Base-by-base conservation (phyloP, 768 basidiomycete species). In the Suillus spraguei region DNA sequence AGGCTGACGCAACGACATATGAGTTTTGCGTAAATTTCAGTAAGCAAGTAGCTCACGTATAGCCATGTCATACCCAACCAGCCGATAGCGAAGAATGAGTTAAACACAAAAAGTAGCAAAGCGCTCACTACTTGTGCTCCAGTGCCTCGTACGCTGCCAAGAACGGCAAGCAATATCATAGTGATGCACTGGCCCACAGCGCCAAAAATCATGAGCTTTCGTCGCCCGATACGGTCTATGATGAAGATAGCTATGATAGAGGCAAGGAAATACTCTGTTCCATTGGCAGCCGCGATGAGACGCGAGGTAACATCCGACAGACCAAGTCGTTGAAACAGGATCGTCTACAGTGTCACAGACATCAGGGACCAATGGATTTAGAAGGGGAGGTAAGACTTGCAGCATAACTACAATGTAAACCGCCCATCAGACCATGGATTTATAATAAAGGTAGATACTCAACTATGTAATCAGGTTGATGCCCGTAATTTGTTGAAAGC, bases 31-130 rank as follows among this genome's bases (percentile, higher is more conserved):
- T 2, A 22, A 6, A 60, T 22, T 2, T 44, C 17, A n/a, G 36
- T 2, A 39, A 54, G 11, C 5, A 7, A 22, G 38, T 39, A 20
- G 33, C 84, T 69, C 65, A 86, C 85, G 67, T 87, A 88, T 64
- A 90, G 76, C 87, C 87, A 89, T 1, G 88, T 87, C 83, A 88
- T 87, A 20, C 87, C 86, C 47, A 89, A 72, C 87, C 87, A 90
- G 0, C 88, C 88, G 60, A 87, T 74, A 0, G 87, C 87, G 69
- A 90, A 90, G 76, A 87, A 85, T 17, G 85, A 85, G 72, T 89
- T 88, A 80, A 88, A 90, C n/a, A 87, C 81, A 70, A 90, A 89
- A 1, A 90, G 72, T 3, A 87, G 69, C 41, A 88, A 78, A 0
- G 84, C 78, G 33, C 86, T 85, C 17, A 81, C 77, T 50, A 85